These are phyloP conservation scores for Thielaviopsis ethacetica DNA, from an alignment of 2,329 filamentous ascomycete genomes.

Conservation along the genomic window DNA sequence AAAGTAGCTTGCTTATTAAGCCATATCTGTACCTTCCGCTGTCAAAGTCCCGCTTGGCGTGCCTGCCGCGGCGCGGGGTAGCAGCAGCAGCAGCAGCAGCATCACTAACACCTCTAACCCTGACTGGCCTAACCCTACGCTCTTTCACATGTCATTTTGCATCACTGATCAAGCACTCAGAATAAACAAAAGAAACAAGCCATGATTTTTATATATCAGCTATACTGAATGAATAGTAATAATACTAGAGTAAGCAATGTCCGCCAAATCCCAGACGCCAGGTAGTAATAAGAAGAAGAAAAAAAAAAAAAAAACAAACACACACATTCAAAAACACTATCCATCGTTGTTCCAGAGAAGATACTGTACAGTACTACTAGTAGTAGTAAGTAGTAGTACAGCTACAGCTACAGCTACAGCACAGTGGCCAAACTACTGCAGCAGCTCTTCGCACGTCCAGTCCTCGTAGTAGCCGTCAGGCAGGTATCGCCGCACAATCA, in stretches of 20 bases:
- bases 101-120: too few relatives aligned
- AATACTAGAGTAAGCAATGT: neutral
- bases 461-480: conserved; percentile 98
- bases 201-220: neutral
- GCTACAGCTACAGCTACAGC: too few relatives aligned
- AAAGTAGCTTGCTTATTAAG: too few relatives aligned
- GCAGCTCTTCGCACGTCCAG: conserved; percentile 94
- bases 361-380: too few relatives aligned
- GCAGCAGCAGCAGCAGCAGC: too few relatives aligned
- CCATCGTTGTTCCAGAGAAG: neutral
- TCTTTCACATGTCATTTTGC: too few relatives aligned
- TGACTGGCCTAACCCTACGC: too few relatives aligned
- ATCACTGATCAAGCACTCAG: too few relatives aligned
- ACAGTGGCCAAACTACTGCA: conserved; percentile 45
- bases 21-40: too few relatives aligned
- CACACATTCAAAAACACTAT: neutral
- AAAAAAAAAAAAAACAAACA: neutral
- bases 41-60: too few relatives aligned
- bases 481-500: conserved; percentile 88
- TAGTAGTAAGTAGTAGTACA: too few relatives aligned
- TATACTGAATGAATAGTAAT: neutral
- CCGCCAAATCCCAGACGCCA: conserved; percentile 3
- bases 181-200: neutral
- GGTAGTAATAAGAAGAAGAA: neutral
- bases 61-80: too few relatives aligned